Evolutionary conservation across 768 basidiomycete species (phyloP), one percentile per base, ranked within the genome.

Genomic region (Sutorius australiensis): DNA sequence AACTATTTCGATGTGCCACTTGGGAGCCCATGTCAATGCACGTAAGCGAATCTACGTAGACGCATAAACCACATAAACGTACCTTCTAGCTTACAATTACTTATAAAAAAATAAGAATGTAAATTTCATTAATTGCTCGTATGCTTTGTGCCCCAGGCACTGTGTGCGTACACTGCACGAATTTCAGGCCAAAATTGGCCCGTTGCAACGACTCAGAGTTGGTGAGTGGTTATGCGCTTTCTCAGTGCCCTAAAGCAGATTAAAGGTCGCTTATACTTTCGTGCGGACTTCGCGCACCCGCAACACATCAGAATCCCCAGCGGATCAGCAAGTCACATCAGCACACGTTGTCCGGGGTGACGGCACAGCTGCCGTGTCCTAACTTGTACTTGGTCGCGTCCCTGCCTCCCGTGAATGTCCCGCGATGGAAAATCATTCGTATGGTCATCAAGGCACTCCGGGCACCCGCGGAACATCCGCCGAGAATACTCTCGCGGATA

Each of bases 401-500:
- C 31, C 17, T 1, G 13, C 8, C 17, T 9, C 13, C 31, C 30
- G 44, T 17, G n/a, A n/a, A 17, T 13, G 43, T 44, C n/a, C 30
- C 30, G 12, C 28, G n/a, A 28, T 10, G n/a, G 24, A 24, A 30
- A 17, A 43, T 6, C n/a, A 30, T 43, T 11, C 2, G 45, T 19
- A 19, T 30, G 3, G 1, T 8, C 19, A 24, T 5, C 19, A 11
- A 16, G 11, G 32, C 33, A 11, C 17, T 8, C 44, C 27, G 21
- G 11, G 40, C 11, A 16, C 17, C 36, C 21, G 13, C 38, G 17
- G 36, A 5, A 41, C n/a, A 0, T 56, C 28, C 7, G 17, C 6
- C 34, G 31, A 56, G 30, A 37, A 42, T 46, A 52, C 30, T 32
- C 21, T 37, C 30, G 55, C 40, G 46, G 46, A 39, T 42, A 14